Conservation (phyloP, 2,329 filamentous ascomycete genomes). For the Sporothrix brunneoviolacea region DNA sequence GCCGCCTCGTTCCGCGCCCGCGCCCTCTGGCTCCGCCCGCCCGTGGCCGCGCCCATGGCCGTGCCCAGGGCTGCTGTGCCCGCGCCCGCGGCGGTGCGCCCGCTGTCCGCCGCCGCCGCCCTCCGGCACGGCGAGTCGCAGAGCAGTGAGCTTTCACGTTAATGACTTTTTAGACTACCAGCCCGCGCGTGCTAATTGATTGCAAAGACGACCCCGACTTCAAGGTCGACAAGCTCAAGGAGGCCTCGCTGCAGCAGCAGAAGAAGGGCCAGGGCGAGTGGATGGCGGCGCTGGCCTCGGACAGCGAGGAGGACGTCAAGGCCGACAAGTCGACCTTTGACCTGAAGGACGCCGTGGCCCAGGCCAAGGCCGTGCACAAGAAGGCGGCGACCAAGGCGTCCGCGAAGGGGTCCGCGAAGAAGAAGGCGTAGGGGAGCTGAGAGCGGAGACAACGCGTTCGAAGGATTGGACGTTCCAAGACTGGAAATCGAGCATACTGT, state of each 20-base stretch:
- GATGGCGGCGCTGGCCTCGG: slow-evolving; percentile 69
- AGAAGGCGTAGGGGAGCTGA: not conserved
- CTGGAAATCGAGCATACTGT: too few relatives aligned
- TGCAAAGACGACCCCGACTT: slow-evolving; percentile 23
- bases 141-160: slow-evolving; percentile 4
- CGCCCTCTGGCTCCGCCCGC: too few relatives aligned
- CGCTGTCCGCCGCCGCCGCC: slow-evolving; percentile 5
- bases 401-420: not conserved
- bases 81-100: not conserved
- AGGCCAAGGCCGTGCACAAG: slow-evolving; percentile 40
- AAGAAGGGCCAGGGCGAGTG: slow-evolving; percentile 65
- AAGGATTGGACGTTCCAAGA: too few relatives aligned
- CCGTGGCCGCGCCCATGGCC: too few relatives aligned
- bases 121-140: slow-evolving; percentile 14
- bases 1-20: too few relatives aligned
- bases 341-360: slow-evolving; percentile 22
- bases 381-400: slow-evolving; percentile 28
- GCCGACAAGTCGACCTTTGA: slow-evolving; percentile 49
- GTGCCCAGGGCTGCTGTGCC: too few relatives aligned
- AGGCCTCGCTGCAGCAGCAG: slow-evolving; percentile 58
- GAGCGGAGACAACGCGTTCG: too few relatives aligned
- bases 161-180: not conserved
- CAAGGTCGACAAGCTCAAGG: slow-evolving; percentile 52
- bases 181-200: not conserved
- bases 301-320: slow-evolving; percentile 72